Conservation (phyloP, 2,329 filamentous ascomycete species). For the Zasmidium citrigriseum region DNA sequence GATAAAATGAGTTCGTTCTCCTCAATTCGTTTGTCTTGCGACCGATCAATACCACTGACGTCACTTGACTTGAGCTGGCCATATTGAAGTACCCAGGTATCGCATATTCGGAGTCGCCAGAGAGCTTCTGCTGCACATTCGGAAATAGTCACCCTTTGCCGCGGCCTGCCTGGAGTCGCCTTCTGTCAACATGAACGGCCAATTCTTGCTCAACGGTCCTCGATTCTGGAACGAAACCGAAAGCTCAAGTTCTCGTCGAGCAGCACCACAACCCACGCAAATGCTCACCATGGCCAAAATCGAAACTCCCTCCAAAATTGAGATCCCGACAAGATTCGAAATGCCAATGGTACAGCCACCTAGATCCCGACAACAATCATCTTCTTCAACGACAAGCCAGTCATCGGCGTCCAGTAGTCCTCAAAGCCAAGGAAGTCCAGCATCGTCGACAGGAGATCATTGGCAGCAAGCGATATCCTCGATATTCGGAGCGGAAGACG, state of each 20-base stretch:
- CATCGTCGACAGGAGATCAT: slow-evolving; percentile 16
- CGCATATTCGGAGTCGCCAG: too few species aligned
- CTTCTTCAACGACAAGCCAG: slow-evolving; percentile 1
- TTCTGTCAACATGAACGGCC: background rate
- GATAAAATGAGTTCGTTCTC: background rate
- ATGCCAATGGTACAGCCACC: background rate
- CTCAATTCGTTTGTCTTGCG: background rate
- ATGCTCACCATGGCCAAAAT: slow-evolving; percentile 3
- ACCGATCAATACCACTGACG: background rate
- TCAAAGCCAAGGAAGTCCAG: slow-evolving; percentile 10
- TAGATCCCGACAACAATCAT: background rate
- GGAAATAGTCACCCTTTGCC: too few species aligned
- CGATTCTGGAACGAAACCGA: background rate
- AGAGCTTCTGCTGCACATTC: too few species aligned
- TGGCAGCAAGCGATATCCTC: slow-evolving; percentile 12
- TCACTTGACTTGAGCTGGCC: background rate
- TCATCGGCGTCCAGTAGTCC: background rate
- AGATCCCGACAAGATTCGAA: background rate
- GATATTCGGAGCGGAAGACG: slow-evolving; percentile 12
- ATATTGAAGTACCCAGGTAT: too few species aligned
- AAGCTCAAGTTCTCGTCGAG: background rate
- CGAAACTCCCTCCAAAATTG: background rate
- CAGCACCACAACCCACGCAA: background rate
- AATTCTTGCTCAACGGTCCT: background rate
- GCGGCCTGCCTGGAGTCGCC: background rate